Base-by-base conservation (phyloP, 371 early-diverging fungal genomes). In the Mucor plumbeus region DNA sequence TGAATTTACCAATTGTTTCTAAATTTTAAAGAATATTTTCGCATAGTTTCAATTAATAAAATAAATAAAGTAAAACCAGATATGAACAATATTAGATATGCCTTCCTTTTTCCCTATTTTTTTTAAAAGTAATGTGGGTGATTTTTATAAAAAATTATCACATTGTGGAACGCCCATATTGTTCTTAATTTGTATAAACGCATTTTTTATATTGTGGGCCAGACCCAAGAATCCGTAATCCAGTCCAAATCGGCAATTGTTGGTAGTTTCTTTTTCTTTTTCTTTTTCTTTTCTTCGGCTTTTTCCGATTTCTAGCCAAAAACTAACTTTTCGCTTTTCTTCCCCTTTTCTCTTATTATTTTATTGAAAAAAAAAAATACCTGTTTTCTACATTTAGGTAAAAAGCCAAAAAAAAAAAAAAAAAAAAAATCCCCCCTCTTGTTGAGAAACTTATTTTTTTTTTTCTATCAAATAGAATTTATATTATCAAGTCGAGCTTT, bases 121-220 rank as follows among this genome's bases (percentile, higher is more conserved):
- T 50, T 50, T 50, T 9, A 9, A 11, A 48, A 48, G 10, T 48
- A 48, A 43, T 43, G 43, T 26, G 50, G 21, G 26, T 50, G 50
- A 50, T 50, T 21, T 21, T 5, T 21, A 10, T 26, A 26, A 50
- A 50, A 31, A 64, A n/a, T 56, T 56, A 56, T 56, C 64, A 3
- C 56, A 64, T 64, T 64, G 64, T 64, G 64, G 40, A 63, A 63
- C 64, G 64, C 64, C 43, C 64, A 64, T 56, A 64, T 50, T 17
- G 55, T 64, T 56, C 55, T 34, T 56, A 40, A 56, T 56, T 61
- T 35, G 61, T 47, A 26, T 35, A 61, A 36, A 44, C 41, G 43
- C 34, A n/a, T 59, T 50, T 59, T 59, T 59, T 15, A 38, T 36
- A 38, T 14, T 41, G 7, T 54, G 38, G 66, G 59, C 64, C 64